Conservation (phyloP, 495 filamentous ascomycete species). For the Neurospora sp. region DNA sequence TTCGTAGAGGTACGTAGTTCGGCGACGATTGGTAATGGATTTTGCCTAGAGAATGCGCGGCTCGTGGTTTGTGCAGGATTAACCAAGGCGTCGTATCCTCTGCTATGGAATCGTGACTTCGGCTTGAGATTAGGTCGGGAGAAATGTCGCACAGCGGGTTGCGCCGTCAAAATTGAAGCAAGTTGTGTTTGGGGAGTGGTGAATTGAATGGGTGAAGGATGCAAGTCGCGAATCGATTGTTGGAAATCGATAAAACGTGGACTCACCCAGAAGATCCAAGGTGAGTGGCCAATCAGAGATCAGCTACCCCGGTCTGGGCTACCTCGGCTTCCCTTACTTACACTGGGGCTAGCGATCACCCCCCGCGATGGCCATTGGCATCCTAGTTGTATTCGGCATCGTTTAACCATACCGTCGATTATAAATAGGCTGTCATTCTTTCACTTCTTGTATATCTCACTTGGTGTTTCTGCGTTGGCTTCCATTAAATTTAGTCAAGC, state of each 20-base stretch:
- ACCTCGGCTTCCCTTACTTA: conserved; percentile 3
- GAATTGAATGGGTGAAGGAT: neutral
- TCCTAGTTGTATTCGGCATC: neutral
- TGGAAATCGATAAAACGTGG: conserved; percentile 7
- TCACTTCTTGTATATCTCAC: neutral
- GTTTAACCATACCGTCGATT: neutral
- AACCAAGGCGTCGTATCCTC: neutral
- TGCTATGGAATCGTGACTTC: neutral
- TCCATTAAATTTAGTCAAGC: neutral
- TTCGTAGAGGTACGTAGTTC: neutral
- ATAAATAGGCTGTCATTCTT: neutral
- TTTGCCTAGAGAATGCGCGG: neutral
- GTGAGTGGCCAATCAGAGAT: conserved; percentile 20
- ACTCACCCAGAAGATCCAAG: conserved; percentile 10
- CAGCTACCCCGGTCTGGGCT: conserved; percentile 13
- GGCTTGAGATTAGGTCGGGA: neutral
- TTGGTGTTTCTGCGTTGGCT: neutral
- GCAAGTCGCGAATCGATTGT: neutral
- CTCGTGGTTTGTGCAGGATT: neutral
- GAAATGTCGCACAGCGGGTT: neutral
- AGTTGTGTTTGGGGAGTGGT: neutral
- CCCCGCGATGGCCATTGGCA: neutral
- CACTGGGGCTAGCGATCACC: neutral
- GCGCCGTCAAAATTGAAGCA: neutral
- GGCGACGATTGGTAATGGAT: neutral